Base-by-base conservation (phyloP, 2,329 filamentous ascomycete species). In the Aureobasidium zeae region DNA sequence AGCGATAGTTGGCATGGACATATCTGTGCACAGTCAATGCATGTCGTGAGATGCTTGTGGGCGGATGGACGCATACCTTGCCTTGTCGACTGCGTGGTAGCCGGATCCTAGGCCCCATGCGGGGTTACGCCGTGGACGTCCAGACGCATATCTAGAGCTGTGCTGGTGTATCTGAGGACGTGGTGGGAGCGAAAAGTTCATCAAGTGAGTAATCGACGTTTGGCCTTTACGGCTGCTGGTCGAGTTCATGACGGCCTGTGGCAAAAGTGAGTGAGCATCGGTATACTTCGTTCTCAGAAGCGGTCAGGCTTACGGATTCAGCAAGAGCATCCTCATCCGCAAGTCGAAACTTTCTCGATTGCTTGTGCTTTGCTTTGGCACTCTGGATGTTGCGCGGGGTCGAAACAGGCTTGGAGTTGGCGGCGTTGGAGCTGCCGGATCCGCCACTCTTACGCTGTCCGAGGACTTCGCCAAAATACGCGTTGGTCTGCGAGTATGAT, bases 1-100 rank as follows among this genome's bases (percentile, higher is more conserved):
- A 98, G 45, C 91, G 83, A 60, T 98, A 98, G 63, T 98, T 98
- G 51, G 91, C 87, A 62, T 98, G 88, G 12, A 98, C 81, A 53
- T 86, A 87, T 69, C 81, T 83, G 47, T 10, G 35, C 15, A 16
- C 16, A 32, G 51, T 58, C 38, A 55, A 47, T 28, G 26, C 13
- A n/a, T n/a, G n/a, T n/a, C n/a, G n/a, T n/a, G n/a, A n/a, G n/a
- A n/a, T n/a, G n/a, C n/a, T n/a, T n/a, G n/a, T n/a, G n/a, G n/a
- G n/a, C n/a, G 4, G n/a, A 41, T 20, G 17, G 17, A 20, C 3
- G 37, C 56, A 46, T 74, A 89, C 72, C 84, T 80, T 46, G 88
- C 83, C 67, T 96, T 96, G 63, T 98, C 91, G 31, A 80, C 77
- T 11, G 86, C 79, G 63, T 95, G 87, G 62, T 94, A 85, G 19